These are phyloP conservation scores for Polyplosphaeria fusca DNA, from an alignment of 495 filamentous ascomycete genomes.

Conservation along the genomic window DNA sequence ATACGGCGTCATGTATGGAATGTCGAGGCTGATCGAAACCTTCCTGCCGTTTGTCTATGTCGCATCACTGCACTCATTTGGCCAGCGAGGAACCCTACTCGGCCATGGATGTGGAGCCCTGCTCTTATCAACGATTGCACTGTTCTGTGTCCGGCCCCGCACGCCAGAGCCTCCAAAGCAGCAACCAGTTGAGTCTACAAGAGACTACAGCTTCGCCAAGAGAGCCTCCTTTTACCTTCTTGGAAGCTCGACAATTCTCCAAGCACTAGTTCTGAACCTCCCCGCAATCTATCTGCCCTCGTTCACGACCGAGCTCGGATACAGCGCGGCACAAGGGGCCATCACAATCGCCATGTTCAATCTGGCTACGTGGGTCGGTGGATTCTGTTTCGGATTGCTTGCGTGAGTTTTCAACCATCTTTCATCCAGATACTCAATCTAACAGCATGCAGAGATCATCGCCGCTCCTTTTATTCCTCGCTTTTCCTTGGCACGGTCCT, in stretches of 20 bases:
- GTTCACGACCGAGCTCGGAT: not conserved
- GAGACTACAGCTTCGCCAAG: not conserved
- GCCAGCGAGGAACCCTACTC: not conserved
- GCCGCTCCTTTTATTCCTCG: not conserved
- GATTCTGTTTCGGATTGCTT: not conserved
- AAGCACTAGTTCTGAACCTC: not conserved
- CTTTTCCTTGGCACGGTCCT: not conserved
- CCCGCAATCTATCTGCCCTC: not conserved
- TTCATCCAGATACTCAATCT: not conserved
- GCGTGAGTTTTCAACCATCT: not conserved
- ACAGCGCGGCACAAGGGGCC: not conserved
- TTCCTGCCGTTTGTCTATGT: not conserved
- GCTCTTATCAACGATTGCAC: not conserved
- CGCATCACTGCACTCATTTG: not conserved
- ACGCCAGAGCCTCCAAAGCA: not conserved
- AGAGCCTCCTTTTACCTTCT: not conserved
- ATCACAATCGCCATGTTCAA: not conserved
- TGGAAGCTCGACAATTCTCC: not conserved
- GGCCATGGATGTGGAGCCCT: not conserved
- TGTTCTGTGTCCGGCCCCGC: not conserved
- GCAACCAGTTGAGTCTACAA: not conserved
- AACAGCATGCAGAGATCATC: not conserved
- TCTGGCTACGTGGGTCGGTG: not conserved
- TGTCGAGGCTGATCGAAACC: not conserved
- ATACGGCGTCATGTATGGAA: not conserved